Evolutionary conservation across 2,329 filamentous ascomycete species (phyloP).

Genomic region (Penicillium corylophilum): DNA sequence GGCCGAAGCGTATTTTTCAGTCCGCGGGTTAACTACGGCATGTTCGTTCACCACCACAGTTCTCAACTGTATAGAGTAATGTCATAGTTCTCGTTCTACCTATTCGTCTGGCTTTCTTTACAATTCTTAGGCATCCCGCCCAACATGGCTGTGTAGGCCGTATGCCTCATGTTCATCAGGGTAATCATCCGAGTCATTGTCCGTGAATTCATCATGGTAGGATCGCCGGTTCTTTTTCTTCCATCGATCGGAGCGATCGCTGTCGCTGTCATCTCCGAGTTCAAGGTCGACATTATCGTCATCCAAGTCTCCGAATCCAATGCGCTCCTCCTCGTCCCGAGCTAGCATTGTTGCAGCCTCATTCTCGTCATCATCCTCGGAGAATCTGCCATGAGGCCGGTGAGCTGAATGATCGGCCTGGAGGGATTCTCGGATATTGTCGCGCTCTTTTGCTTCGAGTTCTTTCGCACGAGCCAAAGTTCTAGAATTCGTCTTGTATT

Average conservation of each 20-base stretch:
- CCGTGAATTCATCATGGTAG: constrained; percentile 56
- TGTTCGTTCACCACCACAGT: neutral
- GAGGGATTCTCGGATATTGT: constrained; percentile 36
- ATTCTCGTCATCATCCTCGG: constrained; percentile 42
- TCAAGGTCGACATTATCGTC: constrained; percentile 42
- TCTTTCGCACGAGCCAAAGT: constrained; percentile 51
- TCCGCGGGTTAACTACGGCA: constrained; percentile 20
- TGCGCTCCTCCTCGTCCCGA: constrained; percentile 44
- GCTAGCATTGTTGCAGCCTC: constrained; percentile 42
- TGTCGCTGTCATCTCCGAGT: constrained; percentile 48
- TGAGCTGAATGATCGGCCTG: constrained; percentile 36
- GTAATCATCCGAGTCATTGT: constrained; percentile 51
- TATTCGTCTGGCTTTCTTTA: neutral
- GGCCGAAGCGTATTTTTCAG: constrained; percentile 35
- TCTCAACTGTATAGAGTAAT: neutral
- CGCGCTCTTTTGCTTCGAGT: constrained; percentile 49
- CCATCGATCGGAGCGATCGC: constrained; percentile 25
- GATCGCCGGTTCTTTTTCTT: constrained; percentile 33
- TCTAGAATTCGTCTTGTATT: constrained; percentile 27
- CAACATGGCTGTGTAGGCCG: constrained; percentile 41
- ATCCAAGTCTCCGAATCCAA: constrained; percentile 43
- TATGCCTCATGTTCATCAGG: constrained; percentile 44
- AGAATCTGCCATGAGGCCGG: constrained; percentile 35
- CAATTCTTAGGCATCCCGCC: constrained; percentile 9
- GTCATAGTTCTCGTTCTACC: neutral